Evolutionary conservation across 2,329 filamentous ascomycete species (phyloP).

Genomic region (Fusarium ramigenum): DNA sequence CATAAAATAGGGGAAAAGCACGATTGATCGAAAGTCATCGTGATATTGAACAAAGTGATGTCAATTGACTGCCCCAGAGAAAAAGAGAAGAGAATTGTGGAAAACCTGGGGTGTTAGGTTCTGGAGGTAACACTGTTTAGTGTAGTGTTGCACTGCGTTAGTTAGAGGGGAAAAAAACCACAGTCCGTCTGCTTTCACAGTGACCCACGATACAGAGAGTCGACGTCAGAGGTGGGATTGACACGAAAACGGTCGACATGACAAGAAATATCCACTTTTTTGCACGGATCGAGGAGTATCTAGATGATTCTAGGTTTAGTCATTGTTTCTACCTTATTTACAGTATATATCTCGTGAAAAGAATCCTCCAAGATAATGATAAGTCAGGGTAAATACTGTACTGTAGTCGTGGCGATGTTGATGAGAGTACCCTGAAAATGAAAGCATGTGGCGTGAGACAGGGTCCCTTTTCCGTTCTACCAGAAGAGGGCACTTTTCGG

Average conservation of each 20-base stretch:
- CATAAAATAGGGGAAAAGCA: conserved; percentile 14
- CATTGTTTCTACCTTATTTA: background rate
- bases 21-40: conserved; percentile 17
- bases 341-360: background rate
- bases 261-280: conserved; percentile 15
- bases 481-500: background rate
- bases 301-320: conserved; percentile 10
- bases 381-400: background rate
- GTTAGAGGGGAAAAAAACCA: background rate
- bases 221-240: conserved; percentile 30
- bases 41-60: conserved; percentile 21
- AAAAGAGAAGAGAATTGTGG: conserved; percentile 10
- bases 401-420: background rate
- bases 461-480: background rate
- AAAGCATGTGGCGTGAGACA: background rate
- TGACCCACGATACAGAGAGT: conserved; percentile 16
- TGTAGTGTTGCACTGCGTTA: conserved; percentile 15
- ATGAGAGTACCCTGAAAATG: background rate
- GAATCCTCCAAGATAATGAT: background rate
- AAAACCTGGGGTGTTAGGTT: conserved; percentile 18
- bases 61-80: conserved; percentile 17
- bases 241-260: conserved; percentile 22
- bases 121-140: background rate
- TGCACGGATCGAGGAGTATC: conserved; percentile 15
- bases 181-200: background rate